Conservation (phyloP, 257 asterid species). For the Petrea volubilis region DNA sequence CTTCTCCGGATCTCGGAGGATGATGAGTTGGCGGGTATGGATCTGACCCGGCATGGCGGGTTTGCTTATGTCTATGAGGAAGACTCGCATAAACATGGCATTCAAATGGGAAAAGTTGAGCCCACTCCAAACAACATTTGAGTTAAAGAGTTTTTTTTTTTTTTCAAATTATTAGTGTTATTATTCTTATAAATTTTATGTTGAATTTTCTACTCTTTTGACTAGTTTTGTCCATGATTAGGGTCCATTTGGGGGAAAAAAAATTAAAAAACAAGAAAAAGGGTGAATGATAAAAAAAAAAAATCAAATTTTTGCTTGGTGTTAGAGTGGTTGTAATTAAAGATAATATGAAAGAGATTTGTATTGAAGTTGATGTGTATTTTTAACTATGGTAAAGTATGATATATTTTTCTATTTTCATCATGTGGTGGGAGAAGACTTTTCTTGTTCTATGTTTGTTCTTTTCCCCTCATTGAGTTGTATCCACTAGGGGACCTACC, state of each 20-base stretch:
- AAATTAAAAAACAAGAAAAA: background rate
- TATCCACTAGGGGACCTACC: background rate
- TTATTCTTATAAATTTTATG: background rate
- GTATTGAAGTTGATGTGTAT: background rate
- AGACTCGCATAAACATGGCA: conserved; percentile 31
- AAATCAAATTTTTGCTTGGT: conserved; percentile 2
- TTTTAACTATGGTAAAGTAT: background rate
- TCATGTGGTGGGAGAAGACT: background rate
- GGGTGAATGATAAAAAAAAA: background rate
- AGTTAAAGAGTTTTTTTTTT: background rate
- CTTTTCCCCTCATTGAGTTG: background rate
- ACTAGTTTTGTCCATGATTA: background rate
- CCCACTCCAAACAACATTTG: conserved; percentile 30
- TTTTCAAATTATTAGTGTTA: background rate
- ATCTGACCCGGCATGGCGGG: conserved; percentile 95
- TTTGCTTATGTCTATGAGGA: conserved; percentile 80
- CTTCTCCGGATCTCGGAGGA: conserved; percentile 76
- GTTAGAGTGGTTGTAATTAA: conserved; percentile 30
- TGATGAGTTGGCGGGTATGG: conserved; percentile 96
- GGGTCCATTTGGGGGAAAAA: background rate
- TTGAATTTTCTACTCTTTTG: conserved; percentile 6
- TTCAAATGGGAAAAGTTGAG: conserved; percentile 53
- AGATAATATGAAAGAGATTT: conserved; percentile 33
- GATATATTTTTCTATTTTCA: background rate
- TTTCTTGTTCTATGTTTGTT: conserved; percentile 12